Percentiles rank a stretch among this genome's conserved stretches.
Evolutionary conservation across 2,329 filamentous ascomycete genomes (phyloP).

Genomic region (Calonectria pauciramosa): DNA sequence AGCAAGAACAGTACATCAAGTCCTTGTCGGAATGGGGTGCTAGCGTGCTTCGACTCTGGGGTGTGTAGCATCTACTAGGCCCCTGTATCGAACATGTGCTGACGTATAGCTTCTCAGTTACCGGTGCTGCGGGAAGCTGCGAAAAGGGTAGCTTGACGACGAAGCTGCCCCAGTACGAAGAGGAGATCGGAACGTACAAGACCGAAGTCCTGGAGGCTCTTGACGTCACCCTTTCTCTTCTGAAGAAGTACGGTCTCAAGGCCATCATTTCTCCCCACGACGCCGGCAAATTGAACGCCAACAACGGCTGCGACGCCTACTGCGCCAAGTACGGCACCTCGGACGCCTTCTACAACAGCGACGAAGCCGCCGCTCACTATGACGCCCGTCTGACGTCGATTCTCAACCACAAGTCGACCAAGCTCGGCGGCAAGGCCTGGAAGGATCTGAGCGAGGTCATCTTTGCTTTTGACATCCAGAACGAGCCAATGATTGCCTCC

Average conservation of each 20-base stretch:
- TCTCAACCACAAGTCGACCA: not conserved
- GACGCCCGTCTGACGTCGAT: not conserved
- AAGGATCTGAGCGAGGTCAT: not conserved
- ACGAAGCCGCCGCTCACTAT: not conserved
- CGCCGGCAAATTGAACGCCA: not conserved
- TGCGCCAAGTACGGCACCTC: slow-evolving; percentile 1
- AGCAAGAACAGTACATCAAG: slow-evolving; percentile 2
- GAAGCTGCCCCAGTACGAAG: not conserved
- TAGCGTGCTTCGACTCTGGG: not conserved
- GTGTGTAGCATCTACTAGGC: not conserved
- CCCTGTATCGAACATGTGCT: not conserved
- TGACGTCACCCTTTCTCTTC: not conserved
- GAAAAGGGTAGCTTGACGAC: not conserved
- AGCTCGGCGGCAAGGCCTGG: not conserved
- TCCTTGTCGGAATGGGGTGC: not conserved
- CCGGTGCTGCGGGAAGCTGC: not conserved
- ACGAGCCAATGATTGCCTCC: slow-evolving; percentile 1
- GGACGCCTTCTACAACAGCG: not conserved
- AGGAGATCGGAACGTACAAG: not conserved
- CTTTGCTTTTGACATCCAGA: not conserved
- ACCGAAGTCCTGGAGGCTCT: not conserved
- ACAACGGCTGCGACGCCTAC: slow-evolving; percentile 3
- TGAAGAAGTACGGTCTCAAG: not conserved
- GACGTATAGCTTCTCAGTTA: not conserved
- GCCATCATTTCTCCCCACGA: not conserved